phyloP scores from a whole-genome alignment of 129 eudicot genomes.

The Flaveria linearis region DNA sequence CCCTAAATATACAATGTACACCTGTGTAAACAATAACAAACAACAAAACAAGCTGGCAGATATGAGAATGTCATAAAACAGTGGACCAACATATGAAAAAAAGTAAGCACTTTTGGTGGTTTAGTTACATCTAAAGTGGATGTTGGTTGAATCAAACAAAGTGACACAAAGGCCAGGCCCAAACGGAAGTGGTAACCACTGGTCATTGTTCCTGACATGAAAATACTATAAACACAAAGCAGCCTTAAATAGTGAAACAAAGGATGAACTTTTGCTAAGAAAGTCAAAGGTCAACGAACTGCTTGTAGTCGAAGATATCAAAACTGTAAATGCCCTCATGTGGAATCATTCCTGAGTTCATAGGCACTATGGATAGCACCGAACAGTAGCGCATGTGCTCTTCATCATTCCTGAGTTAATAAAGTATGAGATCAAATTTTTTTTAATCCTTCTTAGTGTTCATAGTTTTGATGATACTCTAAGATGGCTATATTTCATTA shows the following conservation, averaged over 20 bases:
- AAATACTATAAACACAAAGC: conserved; percentile 21
- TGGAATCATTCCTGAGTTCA: conserved; percentile 27
- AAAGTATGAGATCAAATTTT: conserved; percentile 8
- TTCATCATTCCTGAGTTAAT: conserved; percentile 39
- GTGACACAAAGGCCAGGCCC: conserved; percentile 51
- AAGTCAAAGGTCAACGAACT: conserved; percentile 10
- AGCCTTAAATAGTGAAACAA: conserved; percentile 46
- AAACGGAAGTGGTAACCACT: conserved; percentile 41
- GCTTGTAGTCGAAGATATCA: conserved; percentile 39
- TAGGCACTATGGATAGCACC: conserved; percentile 30
- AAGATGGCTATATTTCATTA: background rate
- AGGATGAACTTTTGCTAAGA: conserved; percentile 23
- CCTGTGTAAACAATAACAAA: conserved; percentile 45
- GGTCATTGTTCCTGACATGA: conserved; percentile 42
- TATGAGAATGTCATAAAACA: conserved; percentile 34
- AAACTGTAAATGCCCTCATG: conserved; percentile 25
- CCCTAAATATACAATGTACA: conserved; percentile 76
- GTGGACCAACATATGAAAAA: conserved; percentile 30
- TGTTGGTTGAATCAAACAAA: conserved; percentile 41
- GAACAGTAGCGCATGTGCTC: conserved; percentile 32
- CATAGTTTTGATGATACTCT: conserved; percentile 13
- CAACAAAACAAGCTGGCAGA: conserved; percentile 29
- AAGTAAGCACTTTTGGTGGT: conserved; percentile 24
- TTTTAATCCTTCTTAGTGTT: conserved; percentile 21
- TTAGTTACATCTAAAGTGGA: conserved; percentile 57